phyloP scores from a whole-genome alignment of 202 grass and related monocot species.

The Zizania palustris region DNA sequence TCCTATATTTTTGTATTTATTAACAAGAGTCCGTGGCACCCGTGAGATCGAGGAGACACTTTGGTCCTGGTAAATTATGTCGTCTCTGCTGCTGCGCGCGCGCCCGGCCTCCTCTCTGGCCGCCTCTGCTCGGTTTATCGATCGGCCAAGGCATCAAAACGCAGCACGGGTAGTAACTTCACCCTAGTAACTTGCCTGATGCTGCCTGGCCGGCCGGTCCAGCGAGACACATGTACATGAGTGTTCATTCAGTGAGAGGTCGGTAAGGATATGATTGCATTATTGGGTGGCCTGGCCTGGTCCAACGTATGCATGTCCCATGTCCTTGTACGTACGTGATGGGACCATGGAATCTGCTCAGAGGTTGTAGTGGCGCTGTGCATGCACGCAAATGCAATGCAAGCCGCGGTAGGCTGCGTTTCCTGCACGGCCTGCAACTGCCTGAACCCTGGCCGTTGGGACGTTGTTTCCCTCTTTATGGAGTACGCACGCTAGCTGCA shows the following conservation, averaged over 20 bases:
- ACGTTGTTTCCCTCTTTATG: constrained; percentile 31
- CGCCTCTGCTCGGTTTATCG: background rate
- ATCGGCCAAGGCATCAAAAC: background rate
- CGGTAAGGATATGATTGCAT: background rate
- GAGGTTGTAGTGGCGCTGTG: background rate
- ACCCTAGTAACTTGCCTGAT: too few species aligned
- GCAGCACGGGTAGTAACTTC: background rate
- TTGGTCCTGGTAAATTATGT: constrained; percentile 3
- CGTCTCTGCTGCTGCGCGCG: background rate
- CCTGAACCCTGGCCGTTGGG: constrained; percentile 46
- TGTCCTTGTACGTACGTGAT: too few species aligned
- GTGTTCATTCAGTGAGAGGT: background rate
- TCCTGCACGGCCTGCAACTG: constrained; percentile 23
- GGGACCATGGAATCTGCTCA: constrained; percentile 32
- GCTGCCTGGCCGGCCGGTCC: background rate
- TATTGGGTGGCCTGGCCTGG: constrained; percentile 17
- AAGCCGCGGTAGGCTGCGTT: background rate
- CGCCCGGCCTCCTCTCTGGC: too few species aligned
- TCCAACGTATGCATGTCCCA: constrained; percentile 2
- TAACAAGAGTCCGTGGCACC: too few species aligned
- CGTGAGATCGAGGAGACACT: too few species aligned
- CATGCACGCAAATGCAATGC: background rate
- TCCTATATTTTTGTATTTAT: too few species aligned
- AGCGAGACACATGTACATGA: background rate
- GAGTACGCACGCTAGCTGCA: background rate